phyloP scores from a whole-genome alignment of 2,329 filamentous ascomycete species.

The Dactylellina sp. region DNA sequence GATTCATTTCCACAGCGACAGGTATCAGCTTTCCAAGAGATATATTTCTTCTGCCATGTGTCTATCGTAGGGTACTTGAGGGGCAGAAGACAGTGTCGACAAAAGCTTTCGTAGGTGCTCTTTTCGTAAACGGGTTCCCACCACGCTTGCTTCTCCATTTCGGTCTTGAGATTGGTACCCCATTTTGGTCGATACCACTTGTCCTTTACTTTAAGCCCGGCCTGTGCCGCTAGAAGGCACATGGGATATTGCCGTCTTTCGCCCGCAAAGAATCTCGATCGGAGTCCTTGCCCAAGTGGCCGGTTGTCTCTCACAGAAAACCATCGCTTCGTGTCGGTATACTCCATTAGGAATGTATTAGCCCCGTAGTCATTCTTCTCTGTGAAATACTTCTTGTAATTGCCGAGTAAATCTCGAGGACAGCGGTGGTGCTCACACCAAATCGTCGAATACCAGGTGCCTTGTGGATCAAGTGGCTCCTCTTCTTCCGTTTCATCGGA shows the following conservation, averaged over 20 bases:
- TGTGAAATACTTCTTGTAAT: background rate
- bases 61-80: conserved; percentile 1
- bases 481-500: background rate
- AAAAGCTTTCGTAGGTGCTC: conserved; percentile 31
- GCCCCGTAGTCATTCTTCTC: conserved; percentile 8
- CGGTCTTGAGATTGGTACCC: background rate
- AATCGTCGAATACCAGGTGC: conserved; percentile 32
- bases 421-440: conserved; percentile 50
- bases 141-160: conserved; percentile 23
- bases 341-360: conserved; percentile 2
- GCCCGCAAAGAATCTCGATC: conserved; percentile 21
- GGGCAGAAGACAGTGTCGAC: conserved; percentile 32
- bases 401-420: conserved; percentile 27
- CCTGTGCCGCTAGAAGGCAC: conserved; percentile 18
- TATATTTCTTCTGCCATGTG: conserved; percentile 8
- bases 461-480: background rate
- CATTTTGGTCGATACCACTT: background rate
- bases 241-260: conserved; percentile 28
- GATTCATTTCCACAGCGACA: conserved; percentile 9
- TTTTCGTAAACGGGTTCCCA: conserved; percentile 37
- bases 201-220: conserved; percentile 10
- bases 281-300: background rate
- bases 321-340: conserved; percentile 28
- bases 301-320: background rate
- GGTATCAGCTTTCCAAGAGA: background rate